Percentiles rank a stretch among this genome's conserved stretches.
These are phyloP conservation scores for Drosera capensis DNA, from an alignment of 148 eudicot species.

Conservation along the genomic window DNA sequence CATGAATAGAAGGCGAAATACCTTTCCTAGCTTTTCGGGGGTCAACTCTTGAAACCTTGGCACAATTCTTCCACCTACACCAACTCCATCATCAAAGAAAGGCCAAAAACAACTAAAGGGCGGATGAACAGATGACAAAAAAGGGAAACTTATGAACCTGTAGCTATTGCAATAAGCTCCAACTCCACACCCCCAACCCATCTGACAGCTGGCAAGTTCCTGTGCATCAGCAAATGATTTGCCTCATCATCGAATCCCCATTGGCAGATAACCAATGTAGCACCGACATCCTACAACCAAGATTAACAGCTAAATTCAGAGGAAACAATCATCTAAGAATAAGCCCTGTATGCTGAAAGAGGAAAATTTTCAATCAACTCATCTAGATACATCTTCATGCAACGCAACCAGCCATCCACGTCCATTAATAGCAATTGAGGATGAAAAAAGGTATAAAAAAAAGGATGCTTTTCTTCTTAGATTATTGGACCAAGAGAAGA, in stretches of 20 bases:
- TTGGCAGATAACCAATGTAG: conserved; percentile 92
- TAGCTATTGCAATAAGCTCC: conserved; percentile 93
- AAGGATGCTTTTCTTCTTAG: too few relatives aligned
- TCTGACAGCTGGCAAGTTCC: conserved; percentile 87
- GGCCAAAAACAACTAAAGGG: conserved; percentile 1
- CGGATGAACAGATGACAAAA: background rate
- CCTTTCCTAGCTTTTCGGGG: conserved; percentile 77
- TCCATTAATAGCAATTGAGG: background rate
- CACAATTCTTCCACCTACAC: conserved; percentile 92
- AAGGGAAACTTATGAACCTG: conserved; percentile 35
- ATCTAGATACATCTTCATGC: too few relatives aligned
- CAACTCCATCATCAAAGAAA: conserved; percentile 3
- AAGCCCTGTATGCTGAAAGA: background rate
- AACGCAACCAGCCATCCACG: background rate
- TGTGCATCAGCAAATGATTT: conserved; percentile 85
- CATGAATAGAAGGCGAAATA: conserved; percentile 7
- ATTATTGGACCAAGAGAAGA: background rate
- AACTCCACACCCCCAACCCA: conserved; percentile 99
- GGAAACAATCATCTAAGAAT: background rate
- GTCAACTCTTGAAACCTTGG: conserved; percentile 95
- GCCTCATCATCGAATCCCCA: conserved; percentile 99
- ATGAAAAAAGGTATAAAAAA: background rate
- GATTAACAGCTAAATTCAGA: background rate
- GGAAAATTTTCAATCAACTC: background rate
- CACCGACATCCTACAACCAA: conserved; percentile 75